These are phyloP conservation scores for Aspergillus transmontanensis DNA, from an alignment of 2,329 filamentous ascomycete species.

Conservation along the genomic window DNA sequence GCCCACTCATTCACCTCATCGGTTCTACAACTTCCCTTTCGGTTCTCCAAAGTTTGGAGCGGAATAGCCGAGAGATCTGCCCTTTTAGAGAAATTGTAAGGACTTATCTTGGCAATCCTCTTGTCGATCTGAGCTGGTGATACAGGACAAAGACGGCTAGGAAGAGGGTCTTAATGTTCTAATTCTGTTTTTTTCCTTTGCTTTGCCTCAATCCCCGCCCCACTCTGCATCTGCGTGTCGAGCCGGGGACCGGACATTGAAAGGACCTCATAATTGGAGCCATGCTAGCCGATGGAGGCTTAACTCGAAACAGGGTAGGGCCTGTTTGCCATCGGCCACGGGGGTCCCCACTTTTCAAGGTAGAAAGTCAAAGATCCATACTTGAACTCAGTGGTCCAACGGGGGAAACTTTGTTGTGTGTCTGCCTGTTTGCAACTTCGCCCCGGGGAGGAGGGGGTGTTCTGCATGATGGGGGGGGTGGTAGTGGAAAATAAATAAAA, in stretches of 20 bases:
- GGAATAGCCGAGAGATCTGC: conserved; percentile 10
- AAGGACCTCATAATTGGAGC: conserved; percentile 9
- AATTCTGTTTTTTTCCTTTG: background rate
- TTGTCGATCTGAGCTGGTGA: conserved; percentile 16
- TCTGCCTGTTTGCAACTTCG: conserved; percentile 7
- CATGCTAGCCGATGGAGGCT: conserved; percentile 7
- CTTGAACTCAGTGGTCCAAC: background rate
- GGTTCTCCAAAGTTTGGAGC: background rate
- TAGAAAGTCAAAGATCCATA: conserved; percentile 8
- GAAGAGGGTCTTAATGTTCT: background rate
- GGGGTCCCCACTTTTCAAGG: conserved; percentile 9
- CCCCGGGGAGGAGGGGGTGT: background rate
- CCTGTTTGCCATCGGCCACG: conserved; percentile 7
- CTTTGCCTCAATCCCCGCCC: background rate
- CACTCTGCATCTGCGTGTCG: conserved; percentile 1
- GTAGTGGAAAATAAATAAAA: background rate
- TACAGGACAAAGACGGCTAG: background rate
- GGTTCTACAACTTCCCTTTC: background rate
- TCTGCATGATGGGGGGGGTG: background rate
- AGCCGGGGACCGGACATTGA: conserved; percentile 7
- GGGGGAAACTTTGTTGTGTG: conserved; percentile 6
- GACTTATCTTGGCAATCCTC: conserved; percentile 17
- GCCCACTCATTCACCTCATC: background rate
- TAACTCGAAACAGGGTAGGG: conserved; percentile 11
- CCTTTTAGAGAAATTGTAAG: conserved; percentile 18